Conservation (phyloP, 192 early-diverging fungal species). For the Coemansia asiatica region DNA sequence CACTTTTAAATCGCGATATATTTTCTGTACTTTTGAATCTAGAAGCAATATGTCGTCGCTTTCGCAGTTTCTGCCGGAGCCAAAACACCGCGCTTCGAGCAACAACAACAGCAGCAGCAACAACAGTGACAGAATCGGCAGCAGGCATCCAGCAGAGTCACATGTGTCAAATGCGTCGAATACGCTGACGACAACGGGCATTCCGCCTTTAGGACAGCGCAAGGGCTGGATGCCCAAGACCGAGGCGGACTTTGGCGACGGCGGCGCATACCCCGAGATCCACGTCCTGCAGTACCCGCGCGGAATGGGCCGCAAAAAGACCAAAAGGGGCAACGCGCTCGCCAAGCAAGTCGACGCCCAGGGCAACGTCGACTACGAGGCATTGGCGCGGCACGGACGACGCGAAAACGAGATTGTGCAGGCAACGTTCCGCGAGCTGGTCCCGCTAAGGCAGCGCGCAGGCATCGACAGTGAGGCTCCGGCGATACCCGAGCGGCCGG, state of each 20-base stretch:
- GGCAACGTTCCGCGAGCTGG: slow-evolving; percentile 78
- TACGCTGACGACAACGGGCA: neutral
- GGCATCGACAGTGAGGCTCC: slow-evolving; percentile 59
- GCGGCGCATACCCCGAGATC: slow-evolving; percentile 96
- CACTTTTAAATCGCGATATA: neutral
- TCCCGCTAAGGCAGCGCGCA: slow-evolving; percentile 66
- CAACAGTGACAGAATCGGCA: no score
- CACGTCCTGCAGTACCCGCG: slow-evolving; percentile 89
- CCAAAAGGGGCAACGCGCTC: slow-evolving; percentile 58
- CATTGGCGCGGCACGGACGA: slow-evolving; percentile 80
- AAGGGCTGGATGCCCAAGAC: slow-evolving; percentile 76
- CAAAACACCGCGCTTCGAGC: slow-evolving; percentile 25
- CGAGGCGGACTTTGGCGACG: slow-evolving; percentile 89
- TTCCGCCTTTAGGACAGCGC: slow-evolving; percentile 82
- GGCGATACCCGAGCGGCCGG: slow-evolving; percentile 72
- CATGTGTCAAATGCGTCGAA: neutral
- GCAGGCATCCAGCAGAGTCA: no score
- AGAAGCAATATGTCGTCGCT: slow-evolving; percentile 39
- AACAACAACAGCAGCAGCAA: neutral
- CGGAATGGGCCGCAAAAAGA: slow-evolving; percentile 83
- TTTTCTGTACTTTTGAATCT: neutral
- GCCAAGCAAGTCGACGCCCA: slow-evolving; percentile 86
- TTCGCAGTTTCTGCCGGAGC: slow-evolving; percentile 52
- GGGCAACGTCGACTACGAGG: slow-evolving; percentile 88
- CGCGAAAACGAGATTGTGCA: slow-evolving; percentile 73